Conservation (phyloP, 2,329 filamentous ascomycete species). For the Aspergillus novofumigatus region DNA sequence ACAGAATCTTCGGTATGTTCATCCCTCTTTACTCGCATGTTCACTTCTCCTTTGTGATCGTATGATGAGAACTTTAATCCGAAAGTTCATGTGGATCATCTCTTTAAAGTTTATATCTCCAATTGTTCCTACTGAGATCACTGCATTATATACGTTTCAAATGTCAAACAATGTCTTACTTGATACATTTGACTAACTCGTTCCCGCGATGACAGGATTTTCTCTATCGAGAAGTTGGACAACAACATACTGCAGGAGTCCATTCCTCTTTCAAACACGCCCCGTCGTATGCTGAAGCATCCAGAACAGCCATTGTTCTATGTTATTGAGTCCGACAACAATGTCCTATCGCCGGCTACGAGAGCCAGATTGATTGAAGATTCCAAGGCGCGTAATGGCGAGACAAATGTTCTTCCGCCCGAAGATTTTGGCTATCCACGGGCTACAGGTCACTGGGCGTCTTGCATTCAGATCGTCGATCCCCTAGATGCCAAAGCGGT, state of each 20-base stretch:
- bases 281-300: conserved; percentile 80
- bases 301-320: conserved; percentile 88
- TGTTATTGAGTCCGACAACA: conserved; percentile 89
- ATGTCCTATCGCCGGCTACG: conserved; percentile 77
- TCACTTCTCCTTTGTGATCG: conserved; percentile 32
- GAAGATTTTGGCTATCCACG: conserved; percentile 86
- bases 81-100: conserved; percentile 43
- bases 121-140: conserved; percentile 96
- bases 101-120: conserved; percentile 50
- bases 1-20: conserved; percentile 73
- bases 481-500: conserved; percentile 70
- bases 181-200: conserved; percentile 1
- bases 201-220: conserved; percentile 58
- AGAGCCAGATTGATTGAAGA: conserved; percentile 70
- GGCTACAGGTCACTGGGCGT: conserved; percentile 84
- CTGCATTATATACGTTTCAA: background rate
- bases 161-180: background rate
- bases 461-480: conserved; percentile 89
- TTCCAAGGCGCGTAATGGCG: conserved; percentile 65
- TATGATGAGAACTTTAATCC: conserved; percentile 41
- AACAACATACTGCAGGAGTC: conserved; percentile 84
- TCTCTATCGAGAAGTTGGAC: conserved; percentile 80
- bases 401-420: conserved; percentile 65
- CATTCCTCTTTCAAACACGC: conserved; percentile 84
- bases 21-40: conserved; percentile 22